A percentile compares a stretch with the other conserved stretches of the same genome.
Conservation (phyloP, 108 stramenopile genomes). For the Craspedostauros australis region DNA sequence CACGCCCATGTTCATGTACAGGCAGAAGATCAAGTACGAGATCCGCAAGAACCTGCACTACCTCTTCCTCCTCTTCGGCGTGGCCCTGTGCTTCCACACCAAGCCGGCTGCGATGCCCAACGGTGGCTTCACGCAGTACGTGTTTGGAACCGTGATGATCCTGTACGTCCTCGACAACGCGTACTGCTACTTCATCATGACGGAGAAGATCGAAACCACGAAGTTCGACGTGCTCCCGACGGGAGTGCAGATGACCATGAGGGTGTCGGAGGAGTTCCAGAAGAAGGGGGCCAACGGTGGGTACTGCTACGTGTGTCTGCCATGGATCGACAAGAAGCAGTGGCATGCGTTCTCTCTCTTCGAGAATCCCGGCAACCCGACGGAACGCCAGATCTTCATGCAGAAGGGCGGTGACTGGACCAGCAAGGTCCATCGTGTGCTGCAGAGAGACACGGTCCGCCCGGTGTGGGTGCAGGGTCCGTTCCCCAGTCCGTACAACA, state of each 20-base stretch:
- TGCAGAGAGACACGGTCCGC: conserved; percentile 28
- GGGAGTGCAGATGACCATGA: conserved; percentile 34
- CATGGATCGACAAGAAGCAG: conserved; percentile 34
- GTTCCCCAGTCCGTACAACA: conserved; percentile 41
- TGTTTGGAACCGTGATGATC: conserved; percentile 30
- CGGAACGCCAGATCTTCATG: conserved; percentile 36
- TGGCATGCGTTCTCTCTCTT: conserved; percentile 51
- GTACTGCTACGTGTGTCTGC: conserved; percentile 38
- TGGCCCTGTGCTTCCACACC: conserved; percentile 31
- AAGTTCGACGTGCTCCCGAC: conserved; percentile 18
- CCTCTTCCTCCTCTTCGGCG: conserved; percentile 35
- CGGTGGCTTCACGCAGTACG: conserved; percentile 33
- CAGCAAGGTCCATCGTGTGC: conserved; percentile 18
- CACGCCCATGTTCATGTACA: conserved; percentile 32
- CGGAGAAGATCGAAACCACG: conserved; percentile 42
- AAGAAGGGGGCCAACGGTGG: conserved; percentile 9
- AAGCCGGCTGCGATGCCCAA: conserved; percentile 21
- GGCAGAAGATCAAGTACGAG: conserved; percentile 26
- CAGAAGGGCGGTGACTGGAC: conserved; percentile 46
- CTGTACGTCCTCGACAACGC: conserved; percentile 32
- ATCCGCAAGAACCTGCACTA: conserved; percentile 39
- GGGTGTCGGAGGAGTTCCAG: conserved; percentile 30
- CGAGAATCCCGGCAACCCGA: conserved; percentile 30
- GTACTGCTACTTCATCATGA: conserved; percentile 39
- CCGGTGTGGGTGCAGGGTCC: conserved; percentile 45